Percentiles rank a stretch among this genome's conserved stretches.
Conservation (phyloP, 345 rosid genomes). For the Tarenaya hassleriana region DNA sequence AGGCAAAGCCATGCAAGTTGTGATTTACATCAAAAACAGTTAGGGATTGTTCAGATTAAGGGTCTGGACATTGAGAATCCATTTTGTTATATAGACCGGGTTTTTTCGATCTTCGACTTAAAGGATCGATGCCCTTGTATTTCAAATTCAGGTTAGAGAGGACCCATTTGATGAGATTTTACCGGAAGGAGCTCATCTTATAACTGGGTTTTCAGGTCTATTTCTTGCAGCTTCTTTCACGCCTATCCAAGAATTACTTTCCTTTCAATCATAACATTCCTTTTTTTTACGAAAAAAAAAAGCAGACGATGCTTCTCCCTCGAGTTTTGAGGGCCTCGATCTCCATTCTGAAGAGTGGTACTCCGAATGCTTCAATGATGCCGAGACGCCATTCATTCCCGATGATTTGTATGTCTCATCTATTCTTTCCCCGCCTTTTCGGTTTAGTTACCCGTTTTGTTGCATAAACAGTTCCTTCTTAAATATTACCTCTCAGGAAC, state of each 20-base stretch:
- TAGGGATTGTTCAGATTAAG: neutral
- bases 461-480: constrained; percentile 20
- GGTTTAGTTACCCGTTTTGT: constrained; percentile 14
- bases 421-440: constrained; percentile 1
- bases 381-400: constrained; percentile 44
- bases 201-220: constrained; percentile 65
- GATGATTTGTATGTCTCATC: constrained; percentile 53
- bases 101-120: too few relatives aligned
- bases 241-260: constrained; percentile 7
- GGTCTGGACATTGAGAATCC: neutral
- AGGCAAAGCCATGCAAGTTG: neutral
- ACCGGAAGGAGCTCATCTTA: constrained; percentile 46
- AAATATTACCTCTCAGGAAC: constrained; percentile 37
- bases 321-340: constrained; percentile 50
- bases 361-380: constrained; percentile 61
- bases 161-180: constrained; percentile 52
- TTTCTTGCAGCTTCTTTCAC: constrained; percentile 13
- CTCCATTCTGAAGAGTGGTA: constrained; percentile 64
- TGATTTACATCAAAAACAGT: too few relatives aligned
- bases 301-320: constrained; percentile 39
- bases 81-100: too few relatives aligned
- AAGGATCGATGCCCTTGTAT: constrained; percentile 18
- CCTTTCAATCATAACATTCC: constrained; percentile 5
- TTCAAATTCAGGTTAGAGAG: constrained; percentile 52
- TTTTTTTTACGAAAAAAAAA: constrained; percentile 16